Evolutionary conservation across 2,329 filamentous ascomycete species (phyloP).

Genomic region (Chaetomium olivaceum): DNA sequence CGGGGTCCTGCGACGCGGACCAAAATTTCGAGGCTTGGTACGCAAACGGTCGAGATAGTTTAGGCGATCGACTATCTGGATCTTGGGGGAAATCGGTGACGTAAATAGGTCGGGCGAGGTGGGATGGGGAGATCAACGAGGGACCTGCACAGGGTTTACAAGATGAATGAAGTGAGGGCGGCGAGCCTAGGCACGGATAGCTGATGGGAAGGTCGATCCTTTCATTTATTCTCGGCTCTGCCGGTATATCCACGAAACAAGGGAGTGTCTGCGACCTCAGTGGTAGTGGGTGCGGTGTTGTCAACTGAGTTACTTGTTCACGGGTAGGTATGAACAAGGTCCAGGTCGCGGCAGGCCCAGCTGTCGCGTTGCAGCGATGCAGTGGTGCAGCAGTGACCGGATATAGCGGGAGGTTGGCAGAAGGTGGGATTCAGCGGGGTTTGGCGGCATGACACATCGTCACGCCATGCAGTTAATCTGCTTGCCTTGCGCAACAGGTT

Average conservation of each 20-base stretch:
- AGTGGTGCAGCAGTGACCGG: not conserved
- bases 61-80: not conserved
- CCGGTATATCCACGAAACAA: not conserved
- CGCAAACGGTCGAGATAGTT: not conserved
- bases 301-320: not conserved
- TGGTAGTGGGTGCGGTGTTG: not conserved
- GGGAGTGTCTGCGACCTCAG: not conserved
- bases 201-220: not conserved
- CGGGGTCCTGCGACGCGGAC: not conserved
- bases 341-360: not conserved
- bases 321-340: not conserved
- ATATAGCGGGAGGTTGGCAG: conserved; percentile 13
- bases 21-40: not conserved
- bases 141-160: conserved; percentile 14
- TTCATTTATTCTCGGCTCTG: not conserved
- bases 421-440: conserved; percentile 11
- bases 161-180: conserved; percentile 2
- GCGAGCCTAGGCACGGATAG: not conserved
- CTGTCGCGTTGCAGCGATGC: not conserved
- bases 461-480: not conserved
- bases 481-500: not conserved
- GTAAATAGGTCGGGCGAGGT: conserved; percentile 4
- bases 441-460: conserved; percentile 5
- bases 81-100: conserved; percentile 14
- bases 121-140: conserved; percentile 11